Conservation (phyloP, 73 alveolate genomes). For the Paramecium biaurelia region DNA sequence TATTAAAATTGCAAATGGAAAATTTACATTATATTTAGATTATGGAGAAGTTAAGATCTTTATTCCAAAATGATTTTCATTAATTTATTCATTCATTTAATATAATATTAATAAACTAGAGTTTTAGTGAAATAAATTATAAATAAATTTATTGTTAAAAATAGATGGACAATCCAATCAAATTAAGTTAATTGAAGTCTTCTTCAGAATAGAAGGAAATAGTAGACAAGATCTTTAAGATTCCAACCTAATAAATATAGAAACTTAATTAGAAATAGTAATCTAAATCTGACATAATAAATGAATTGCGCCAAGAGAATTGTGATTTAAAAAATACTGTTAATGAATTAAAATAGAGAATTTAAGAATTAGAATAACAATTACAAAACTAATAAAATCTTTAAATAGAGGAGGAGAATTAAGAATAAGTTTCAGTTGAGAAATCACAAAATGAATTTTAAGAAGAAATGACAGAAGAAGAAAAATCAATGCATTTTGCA, state of each 20-base stretch:
- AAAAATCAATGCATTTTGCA: not conserved
- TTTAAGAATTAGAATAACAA: not conserved
- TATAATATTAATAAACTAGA: not conserved
- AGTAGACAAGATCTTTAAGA: not conserved
- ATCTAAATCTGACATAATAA: not conserved
- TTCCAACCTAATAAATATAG: not conserved
- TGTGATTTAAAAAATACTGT: not conserved
- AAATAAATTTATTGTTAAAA: not conserved
- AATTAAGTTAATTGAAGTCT: not conserved
- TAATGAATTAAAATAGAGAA: not conserved
- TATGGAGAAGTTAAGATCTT: conserved; percentile 44
- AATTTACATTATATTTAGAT: not conserved
- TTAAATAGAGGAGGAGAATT: not conserved
- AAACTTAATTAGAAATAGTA: not conserved
- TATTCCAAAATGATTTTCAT: conserved; percentile 28
- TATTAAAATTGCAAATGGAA: not conserved
- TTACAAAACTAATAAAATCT: not conserved
- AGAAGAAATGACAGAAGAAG: conserved; percentile 49
- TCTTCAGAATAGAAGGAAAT: not conserved
- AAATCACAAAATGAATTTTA: not conserved
- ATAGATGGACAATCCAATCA: conserved; percentile 1
- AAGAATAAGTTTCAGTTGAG: not conserved
- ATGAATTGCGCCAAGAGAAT: conserved; percentile 41
- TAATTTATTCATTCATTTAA: not conserved
- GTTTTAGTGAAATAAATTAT: not conserved